Base-by-base conservation (phyloP, 2,329 filamentous ascomycete species). In the Ustulina deusta region DNA sequence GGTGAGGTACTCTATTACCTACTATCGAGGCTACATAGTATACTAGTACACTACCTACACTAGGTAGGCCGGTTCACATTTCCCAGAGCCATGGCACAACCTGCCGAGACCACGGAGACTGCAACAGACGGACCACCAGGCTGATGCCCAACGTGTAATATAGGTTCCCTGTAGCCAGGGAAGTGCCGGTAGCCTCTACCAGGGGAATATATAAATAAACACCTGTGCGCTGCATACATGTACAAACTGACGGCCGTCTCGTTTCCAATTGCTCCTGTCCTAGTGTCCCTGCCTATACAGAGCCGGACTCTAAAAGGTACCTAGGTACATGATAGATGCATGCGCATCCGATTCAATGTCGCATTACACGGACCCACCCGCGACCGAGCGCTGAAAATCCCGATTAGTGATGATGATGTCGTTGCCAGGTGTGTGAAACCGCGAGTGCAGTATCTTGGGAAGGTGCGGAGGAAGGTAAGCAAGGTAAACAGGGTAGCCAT, bases 381-480 rank as follows among this genome's bases (percentile, higher is more conserved):
- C 5, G 6, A 48, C 44, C 51, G 32, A 54, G 32, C 32, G 20
- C 38, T 9, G 9, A 38, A 52, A 36, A 32, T 52, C 49, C 49
- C 27, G 9, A 34, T 29, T 20, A 46, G 42, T 46, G 20, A 46
- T 7, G 25, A 20, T 46, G 27, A 34, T 54, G 32, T 15, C n/a
- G 9, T 38, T 54, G 10, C 32, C 32, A 22, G 13, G 32, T 34
- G 32, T 20, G 32, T 54, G 51, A 54, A 54, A 54, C 51, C 51
- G 3, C 1, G 51, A 38, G 32, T 54, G 51, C 38, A 38, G 9
- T 34, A 38, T 15, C 17, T 54, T 36, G 2, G n/a, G 2, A 32
- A 40, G 5, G 36, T 15, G 15, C n/a, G n/a, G n/a, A 15, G 11
- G 13, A 29, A 27, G 11, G 11, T 25, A 25, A 25, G 13, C 9